These are phyloP conservation scores for Cercospora sp. DNA, from an alignment of 2,329 filamentous ascomycete genomes.

Conservation along the genomic window DNA sequence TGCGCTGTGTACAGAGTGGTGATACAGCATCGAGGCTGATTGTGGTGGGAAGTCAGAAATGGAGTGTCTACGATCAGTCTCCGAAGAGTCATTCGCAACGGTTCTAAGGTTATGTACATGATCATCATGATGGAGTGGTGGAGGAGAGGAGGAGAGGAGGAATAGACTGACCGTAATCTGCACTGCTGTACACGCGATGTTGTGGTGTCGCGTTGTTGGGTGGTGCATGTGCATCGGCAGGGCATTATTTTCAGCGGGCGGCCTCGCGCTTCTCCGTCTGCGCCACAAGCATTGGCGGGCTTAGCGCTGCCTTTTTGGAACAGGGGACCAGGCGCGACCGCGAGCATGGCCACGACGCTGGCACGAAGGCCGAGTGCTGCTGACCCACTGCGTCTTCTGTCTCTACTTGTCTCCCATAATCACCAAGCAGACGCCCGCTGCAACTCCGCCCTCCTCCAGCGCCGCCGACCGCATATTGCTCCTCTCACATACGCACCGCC, in stretches of 20 bases:
- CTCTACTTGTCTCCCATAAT: neutral
- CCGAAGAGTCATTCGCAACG: slow-evolving; percentile 64
- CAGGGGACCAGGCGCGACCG: neutral
- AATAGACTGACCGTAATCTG: slow-evolving; percentile 15
- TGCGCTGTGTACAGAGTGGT: neutral
- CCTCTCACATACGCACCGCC: neutral
- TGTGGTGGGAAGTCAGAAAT: slow-evolving; percentile 38
- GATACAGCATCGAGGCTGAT: neutral
- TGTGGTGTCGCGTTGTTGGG: neutral
- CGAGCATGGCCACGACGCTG: neutral
- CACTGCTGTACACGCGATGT: neutral
- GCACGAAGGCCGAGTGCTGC: neutral
- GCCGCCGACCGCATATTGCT: neutral
- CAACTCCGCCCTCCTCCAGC: neutral
- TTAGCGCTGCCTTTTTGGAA: neutral
- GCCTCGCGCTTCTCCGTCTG: neutral
- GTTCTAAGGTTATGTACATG: slow-evolving; percentile 53
- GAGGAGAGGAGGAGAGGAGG: neutral
- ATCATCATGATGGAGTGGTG: slow-evolving; percentile 24
- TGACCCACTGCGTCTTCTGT: neutral
- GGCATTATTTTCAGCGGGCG: slow-evolving; percentile 1
- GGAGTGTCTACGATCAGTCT: slow-evolving; percentile 49
- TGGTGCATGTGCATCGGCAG: neutral
- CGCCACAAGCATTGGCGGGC: slow-evolving; percentile 2
- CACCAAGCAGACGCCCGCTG: neutral